phyloP scores from a whole-genome alignment of 352 stramenopile genomes.

The Phytophthora podocarpi region DNA sequence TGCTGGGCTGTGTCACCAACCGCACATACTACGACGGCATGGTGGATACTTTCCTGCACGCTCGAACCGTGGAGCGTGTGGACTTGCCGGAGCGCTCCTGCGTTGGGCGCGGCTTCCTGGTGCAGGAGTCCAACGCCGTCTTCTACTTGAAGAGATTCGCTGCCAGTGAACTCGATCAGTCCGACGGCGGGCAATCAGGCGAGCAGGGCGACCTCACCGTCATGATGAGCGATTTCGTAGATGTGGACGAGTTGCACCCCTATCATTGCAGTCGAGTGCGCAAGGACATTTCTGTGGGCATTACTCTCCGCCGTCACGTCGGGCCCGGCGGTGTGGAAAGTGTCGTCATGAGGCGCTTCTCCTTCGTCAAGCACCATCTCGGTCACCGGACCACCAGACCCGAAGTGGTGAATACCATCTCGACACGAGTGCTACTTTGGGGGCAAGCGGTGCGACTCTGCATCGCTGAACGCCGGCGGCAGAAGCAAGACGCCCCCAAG shows the following conservation, averaged over 20 bases:
- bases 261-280: constrained; percentile 55
- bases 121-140: constrained; percentile 70
- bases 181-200: constrained; percentile 12
- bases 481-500: constrained; percentile 37
- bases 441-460: constrained; percentile 64
- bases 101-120: constrained; percentile 47
- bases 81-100: constrained; percentile 46
- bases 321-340: constrained; percentile 36
- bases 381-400: constrained; percentile 39
- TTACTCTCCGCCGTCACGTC: constrained; percentile 48
- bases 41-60: constrained; percentile 57
- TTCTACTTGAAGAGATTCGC: constrained; percentile 57
- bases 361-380: constrained; percentile 72
- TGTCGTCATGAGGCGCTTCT: constrained; percentile 73
- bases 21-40: constrained; percentile 70
- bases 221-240: constrained; percentile 61
- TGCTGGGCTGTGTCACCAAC: constrained; percentile 64
- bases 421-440: constrained; percentile 69
- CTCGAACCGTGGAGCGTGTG: constrained; percentile 65
- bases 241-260: constrained; percentile 66
- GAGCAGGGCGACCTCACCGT: constrained; percentile 40
- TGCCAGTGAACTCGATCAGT: constrained; percentile 7
- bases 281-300: constrained; percentile 66
- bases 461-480: constrained; percentile 41
- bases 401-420: constrained; percentile 66